Conservation (phyloP, 352 stramenopile species). For the Nothophytophthora sp. region DNA sequence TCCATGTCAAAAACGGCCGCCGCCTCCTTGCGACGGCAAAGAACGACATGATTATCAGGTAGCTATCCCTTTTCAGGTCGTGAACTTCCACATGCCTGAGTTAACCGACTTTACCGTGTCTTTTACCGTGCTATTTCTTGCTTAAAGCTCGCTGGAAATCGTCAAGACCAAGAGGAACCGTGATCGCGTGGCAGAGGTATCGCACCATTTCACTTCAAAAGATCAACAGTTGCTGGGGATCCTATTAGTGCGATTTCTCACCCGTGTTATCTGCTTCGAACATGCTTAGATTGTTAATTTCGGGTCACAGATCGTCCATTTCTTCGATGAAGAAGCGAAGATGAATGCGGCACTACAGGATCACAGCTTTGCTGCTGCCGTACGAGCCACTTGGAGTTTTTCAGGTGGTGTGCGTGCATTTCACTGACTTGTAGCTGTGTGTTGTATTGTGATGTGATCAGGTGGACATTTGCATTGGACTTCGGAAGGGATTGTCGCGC, state of each 20-base stretch:
- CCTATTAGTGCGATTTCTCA: no score
- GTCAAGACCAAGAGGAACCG: slow-evolving; percentile 85
- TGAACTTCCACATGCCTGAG: background rate
- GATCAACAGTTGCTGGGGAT: background rate
- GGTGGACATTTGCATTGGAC: slow-evolving; percentile 73
- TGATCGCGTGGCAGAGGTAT: slow-evolving; percentile 71
- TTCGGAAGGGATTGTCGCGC: slow-evolving; percentile 49
- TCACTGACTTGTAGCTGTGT: background rate
- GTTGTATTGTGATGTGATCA: slow-evolving; percentile 13
- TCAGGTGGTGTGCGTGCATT: background rate
- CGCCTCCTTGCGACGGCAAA: slow-evolving; percentile 71
- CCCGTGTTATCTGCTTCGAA: background rate
- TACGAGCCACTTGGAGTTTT: slow-evolving; percentile 17
- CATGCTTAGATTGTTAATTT: slow-evolving; percentile 25
- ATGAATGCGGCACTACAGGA: slow-evolving; percentile 74
- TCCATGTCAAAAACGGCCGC: slow-evolving; percentile 87
- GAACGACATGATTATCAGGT: slow-evolving; percentile 76
- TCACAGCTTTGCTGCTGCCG: slow-evolving; percentile 68
- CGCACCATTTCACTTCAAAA: background rate
- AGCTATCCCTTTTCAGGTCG: background rate
- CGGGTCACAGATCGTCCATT: slow-evolving; percentile 66
- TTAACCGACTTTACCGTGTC: background rate
- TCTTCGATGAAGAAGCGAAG: slow-evolving; percentile 75
- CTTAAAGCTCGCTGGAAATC: slow-evolving; percentile 75
- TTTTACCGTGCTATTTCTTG: background rate